Evolutionary conservation across 257 asterid species (phyloP), one percentile per base, ranked within the genome.

Genomic region (Solanum etuberosum): DNA sequence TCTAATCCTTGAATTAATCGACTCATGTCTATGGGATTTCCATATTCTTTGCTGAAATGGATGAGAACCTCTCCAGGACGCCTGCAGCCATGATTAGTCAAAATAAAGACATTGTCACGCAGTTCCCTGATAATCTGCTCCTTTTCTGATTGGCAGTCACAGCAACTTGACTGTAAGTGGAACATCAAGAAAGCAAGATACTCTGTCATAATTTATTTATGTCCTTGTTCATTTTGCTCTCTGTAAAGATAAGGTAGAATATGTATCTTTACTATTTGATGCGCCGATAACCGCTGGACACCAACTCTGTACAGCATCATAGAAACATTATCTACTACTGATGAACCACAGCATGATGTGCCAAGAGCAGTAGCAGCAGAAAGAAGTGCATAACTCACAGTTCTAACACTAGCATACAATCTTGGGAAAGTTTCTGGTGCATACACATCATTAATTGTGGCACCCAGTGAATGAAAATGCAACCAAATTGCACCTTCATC

Each of bases 251-350:
- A 92, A 13, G 98, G 98, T 78, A 97, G 89, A 74, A 97, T 91
- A 85, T 97, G 99, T 81, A 86, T 88, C 92, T 94, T 97, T 81
- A 95, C 91, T 89, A 97, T 93, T 83, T 97, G 98, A 92, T 97
- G 99, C 86, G 91, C 94, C 42, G 98, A 94, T 91, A 97, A 90
- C 87, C 70, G 93, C 91, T 95, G 99, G 78, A 96, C 96, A 59
- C 99, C 99, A 25, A 95, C 89, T 91, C 90, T 94, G 73, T 92
- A 90, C 87, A 95, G 98, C 99, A 97, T 90, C 88, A 89, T 92
- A n/a, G 90, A 90, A 86, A 92, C 93, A 88, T 93, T 94, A 85
- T 95, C 96, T 80, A 88, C 84, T 43, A 88, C 83, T 73, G 91
- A 89, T 46, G 88, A 57, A 48, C 89, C 94, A 83, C 89, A 48